Percentiles rank a stretch among this genome's conserved stretches.
These are phyloP conservation scores for Phytophthora boehmeriae DNA, from an alignment of 352 stramenopile genomes.

Conservation along the genomic window DNA sequence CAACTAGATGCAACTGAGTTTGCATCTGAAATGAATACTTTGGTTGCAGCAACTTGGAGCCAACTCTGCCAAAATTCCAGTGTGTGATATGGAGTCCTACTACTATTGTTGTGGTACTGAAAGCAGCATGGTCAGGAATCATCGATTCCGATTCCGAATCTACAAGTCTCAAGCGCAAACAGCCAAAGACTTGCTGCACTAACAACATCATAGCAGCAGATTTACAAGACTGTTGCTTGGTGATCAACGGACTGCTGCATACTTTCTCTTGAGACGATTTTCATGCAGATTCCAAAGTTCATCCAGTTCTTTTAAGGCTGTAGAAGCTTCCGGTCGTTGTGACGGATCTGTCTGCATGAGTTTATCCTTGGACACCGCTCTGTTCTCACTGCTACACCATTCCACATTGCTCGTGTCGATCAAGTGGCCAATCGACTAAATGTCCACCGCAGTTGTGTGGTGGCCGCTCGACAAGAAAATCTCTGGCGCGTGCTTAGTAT, in stretches of 20 bases:
- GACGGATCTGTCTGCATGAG: conserved; percentile 23
- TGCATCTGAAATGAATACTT: no score
- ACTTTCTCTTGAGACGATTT: background rate
- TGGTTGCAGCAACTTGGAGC: no score
- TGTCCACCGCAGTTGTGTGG: conserved; percentile 22
- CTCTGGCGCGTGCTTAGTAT: conserved; percentile 21
- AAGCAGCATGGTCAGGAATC: no score
- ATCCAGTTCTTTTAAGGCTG: conserved; percentile 8
- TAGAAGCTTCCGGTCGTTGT: conserved; percentile 18
- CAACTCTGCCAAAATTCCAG: no score
- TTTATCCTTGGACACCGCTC: conserved; percentile 14
- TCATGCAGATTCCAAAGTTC: background rate
- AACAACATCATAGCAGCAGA: background rate
- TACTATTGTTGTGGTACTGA: no score
- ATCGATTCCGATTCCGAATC: no score
- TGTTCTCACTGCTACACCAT: conserved; percentile 19
- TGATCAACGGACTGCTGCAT: background rate
- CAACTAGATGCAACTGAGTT: no score
- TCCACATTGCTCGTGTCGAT: conserved; percentile 14
- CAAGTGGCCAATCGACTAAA: conserved; percentile 26
- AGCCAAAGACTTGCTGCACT: no score
- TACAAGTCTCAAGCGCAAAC: no score
- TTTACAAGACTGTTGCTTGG: no score
- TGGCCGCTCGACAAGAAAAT: conserved; percentile 17
- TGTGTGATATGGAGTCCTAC: no score